A percentile compares a stretch with the other conserved stretches of the same genome.
phyloP scores from a whole-genome alignment of 148 eudicot species.

The Pouteria glomerata region DNA sequence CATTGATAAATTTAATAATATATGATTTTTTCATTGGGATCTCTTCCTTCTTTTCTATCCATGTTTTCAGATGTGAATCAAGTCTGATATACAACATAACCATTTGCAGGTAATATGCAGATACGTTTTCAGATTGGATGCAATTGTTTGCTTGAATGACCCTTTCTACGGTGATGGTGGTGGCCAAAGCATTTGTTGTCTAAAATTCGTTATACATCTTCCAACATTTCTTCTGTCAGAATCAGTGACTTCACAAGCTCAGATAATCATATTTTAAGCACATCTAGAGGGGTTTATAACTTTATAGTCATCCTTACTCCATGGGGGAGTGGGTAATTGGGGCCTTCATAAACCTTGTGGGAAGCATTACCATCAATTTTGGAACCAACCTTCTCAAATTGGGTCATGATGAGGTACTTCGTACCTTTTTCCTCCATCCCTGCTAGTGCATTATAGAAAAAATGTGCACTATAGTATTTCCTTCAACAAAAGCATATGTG shows the following conservation, averaged over 20 bases:
- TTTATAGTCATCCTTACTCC: slow-evolving; percentile 7
- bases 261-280: neutral
- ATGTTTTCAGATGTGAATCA: too few species aligned
- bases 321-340: slow-evolving; percentile 99
- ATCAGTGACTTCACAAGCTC: neutral
- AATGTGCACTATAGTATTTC: too few species aligned
- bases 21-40: too few species aligned
- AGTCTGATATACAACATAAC: too few species aligned
- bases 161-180: too few species aligned
- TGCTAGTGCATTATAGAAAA: too few species aligned
- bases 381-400: slow-evolving; percentile 96
- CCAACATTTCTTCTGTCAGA: neutral
- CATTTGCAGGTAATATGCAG: too few species aligned
- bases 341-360: slow-evolving; percentile 87
- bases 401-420: slow-evolving; percentile 88
- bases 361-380: slow-evolving; percentile 93
- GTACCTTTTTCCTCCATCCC: neutral
- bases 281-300: neutral
- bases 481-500: neutral
- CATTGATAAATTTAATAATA: neutral
- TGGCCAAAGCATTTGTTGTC: too few species aligned
- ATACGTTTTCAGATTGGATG: too few species aligned
- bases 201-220: neutral
- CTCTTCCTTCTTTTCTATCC: too few species aligned
- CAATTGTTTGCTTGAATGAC: too few species aligned